Evolutionary conservation across 345 rosid species (phyloP).

Genomic region (Lagerstroemia speciosa): DNA sequence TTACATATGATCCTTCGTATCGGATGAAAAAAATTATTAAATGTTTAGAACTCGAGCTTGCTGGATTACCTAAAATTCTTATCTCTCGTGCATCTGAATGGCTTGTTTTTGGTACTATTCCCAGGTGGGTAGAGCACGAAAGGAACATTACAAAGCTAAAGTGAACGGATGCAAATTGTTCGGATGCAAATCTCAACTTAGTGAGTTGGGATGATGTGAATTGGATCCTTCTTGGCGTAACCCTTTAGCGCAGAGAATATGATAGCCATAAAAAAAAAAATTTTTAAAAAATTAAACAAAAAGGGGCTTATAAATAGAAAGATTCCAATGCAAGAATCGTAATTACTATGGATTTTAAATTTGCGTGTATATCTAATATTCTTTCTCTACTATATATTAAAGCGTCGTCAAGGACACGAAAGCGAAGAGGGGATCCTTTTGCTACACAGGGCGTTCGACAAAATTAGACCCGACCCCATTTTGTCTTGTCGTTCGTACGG

Average conservation of each 20-base stretch:
- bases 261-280: background rate
- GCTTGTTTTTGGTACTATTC: background rate
- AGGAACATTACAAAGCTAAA: background rate
- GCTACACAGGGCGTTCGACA: background rate
- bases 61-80: no score
- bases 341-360: background rate
- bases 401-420: background rate
- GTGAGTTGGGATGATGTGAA: background rate
- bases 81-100: no score
- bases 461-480: background rate
- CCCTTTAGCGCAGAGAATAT: slow-evolving; percentile 1
- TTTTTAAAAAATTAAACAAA: background rate
- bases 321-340: background rate
- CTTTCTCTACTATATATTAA: background rate
- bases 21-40: no score
- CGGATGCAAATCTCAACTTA: slow-evolving; percentile 1
- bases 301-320: background rate
- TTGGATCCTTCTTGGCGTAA: slow-evolving; percentile 4
- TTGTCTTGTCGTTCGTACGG: background rate
- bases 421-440: slow-evolving; percentile 1
- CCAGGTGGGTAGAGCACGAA: background rate
- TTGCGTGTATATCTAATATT: no score
- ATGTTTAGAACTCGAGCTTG: no score
- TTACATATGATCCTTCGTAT: no score
- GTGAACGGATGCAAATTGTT: background rate